Percentiles rank a stretch among this genome's conserved stretches.
phyloP scores from a whole-genome alignment of 1,284 basidiomycete genomes.

The Moesziomyces globuligerus region DNA sequence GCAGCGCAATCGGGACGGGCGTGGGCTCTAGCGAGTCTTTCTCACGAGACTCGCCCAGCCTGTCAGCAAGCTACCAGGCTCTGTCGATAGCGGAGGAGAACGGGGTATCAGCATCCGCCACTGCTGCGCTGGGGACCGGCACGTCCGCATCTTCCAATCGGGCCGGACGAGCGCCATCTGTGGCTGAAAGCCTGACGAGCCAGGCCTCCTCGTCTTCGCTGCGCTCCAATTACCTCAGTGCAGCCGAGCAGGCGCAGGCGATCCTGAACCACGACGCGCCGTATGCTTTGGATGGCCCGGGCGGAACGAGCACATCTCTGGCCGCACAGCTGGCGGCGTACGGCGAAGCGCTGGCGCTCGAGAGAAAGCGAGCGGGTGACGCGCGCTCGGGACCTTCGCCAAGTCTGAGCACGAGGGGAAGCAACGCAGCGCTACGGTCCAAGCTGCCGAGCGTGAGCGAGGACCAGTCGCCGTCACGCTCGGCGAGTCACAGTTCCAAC shows the following conservation, averaged over 20 bases:
- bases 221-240: constrained; percentile 42
- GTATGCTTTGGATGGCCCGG: constrained; percentile 21
- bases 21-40: constrained; percentile 8
- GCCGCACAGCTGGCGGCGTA: constrained; percentile 52
- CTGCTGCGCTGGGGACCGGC: background rate
- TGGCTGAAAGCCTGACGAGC: constrained; percentile 25
- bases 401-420: constrained; percentile 33
- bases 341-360: constrained; percentile 50
- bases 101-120: constrained; percentile 8
- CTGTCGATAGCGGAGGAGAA: constrained; percentile 46
- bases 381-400: constrained; percentile 36
- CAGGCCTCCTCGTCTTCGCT: constrained; percentile 41
- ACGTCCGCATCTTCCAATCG: constrained; percentile 8
- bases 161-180: constrained; percentile 18
- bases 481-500: constrained; percentile 11
- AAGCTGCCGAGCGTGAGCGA: constrained; percentile 49
- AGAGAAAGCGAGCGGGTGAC: constrained; percentile 43
- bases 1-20: constrained; percentile 17
- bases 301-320: constrained; percentile 40
- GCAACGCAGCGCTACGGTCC: constrained; percentile 43
- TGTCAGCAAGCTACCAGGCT: constrained; percentile 24
- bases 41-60: constrained; percentile 29
- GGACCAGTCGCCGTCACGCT: constrained; percentile 41
- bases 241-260: constrained; percentile 51
- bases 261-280: constrained; percentile 47